Base-by-base conservation (phyloP, 331 rosid species). In the Pyrus hybrid region DNA sequence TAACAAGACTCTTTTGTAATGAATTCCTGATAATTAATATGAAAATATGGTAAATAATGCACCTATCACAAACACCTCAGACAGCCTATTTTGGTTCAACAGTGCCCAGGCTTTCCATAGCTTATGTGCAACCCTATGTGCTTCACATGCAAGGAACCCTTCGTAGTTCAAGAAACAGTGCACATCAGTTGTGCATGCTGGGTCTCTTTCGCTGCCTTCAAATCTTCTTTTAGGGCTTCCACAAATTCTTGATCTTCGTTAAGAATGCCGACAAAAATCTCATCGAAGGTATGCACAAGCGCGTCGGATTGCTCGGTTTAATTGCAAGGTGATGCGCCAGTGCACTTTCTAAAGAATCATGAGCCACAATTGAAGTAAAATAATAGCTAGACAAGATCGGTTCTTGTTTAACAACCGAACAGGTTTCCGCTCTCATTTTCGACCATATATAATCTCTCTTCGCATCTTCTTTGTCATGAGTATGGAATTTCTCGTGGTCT, bases 101-200 rank as follows among this genome's bases (percentile, higher is more conserved):
- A 85, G 56, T 1, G 91, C 90, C 51, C 82, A 21, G 17, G 84
- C 74, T 53, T 80, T 41, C 93, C 93, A 90, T n/a, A 88, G 53
- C 67, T 82, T 80, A 66, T 89, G 92, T 2, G 91, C 90, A 6
- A 91, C 82, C 76, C 96, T 81, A 76, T 89, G 91, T 25, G 96
- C 85, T 45, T 88, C 91, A 29, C 88, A 81, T 1, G 97, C 92
- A 1, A 83, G 76, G 70, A 89, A 88, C 5, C 96, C 89, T 74
- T 91, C 87, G 87, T 80, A 85, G 68, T 85, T 90, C 30, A 92
- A 23, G 56, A 88, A 83, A 56, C 93, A 86, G 68, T 86, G 92
- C 49, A 85, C 93, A n/a, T 79, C 86, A 65, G 92, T 91, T 35
- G 65, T 86, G 77, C 92, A 86, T 17, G 92, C 89, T 25, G 97